Base-by-base conservation (phyloP, 2,329 filamentous ascomycete species). In the Dactylellina haptotyla region DNA sequence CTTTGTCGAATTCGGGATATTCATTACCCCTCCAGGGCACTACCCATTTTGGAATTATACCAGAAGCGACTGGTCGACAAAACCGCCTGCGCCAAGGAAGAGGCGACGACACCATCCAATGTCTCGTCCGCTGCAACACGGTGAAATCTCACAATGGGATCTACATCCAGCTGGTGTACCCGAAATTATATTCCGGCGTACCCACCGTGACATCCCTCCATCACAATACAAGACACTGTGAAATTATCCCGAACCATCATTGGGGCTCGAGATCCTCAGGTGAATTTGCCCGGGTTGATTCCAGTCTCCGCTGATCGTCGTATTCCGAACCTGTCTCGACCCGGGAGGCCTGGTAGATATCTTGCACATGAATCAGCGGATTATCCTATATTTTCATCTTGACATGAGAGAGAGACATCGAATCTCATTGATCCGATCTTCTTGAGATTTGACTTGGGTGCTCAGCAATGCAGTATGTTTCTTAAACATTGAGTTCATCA, bases 151-250 rank as follows among this genome's bases (percentile, higher is more conserved):
- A 30, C 45, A 39, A 53, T 25, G 50, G 16, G 34, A 6, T 32
- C 67, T 45, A 14, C 45, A 53, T 43, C 16, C 16, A 65, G 66
- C 34, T 58, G 39, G 37, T 56, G 51, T 53, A 72, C 25, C 67
- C 67, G 67, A 72, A 41, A 72, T 72, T 67, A 34, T 67, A 34
- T 67, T 59, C 63, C 63, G 53, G 14, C 63, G 53, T 43, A 41
- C n/a, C 63, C 63, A 67, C 63, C 45, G 45, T 26, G 34, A 59
- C 53, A 34, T 59, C 53, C 53, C 51, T 39, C 20, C 41, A 51
- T 56, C n/a, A 51, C 50, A 39, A 18, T 23, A 23, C 16, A 25
- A 45, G 41, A 50, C 14, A 20, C 16, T 28, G 26, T 23, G 63
- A 59, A 59, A 59, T 59, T 58, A 67, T 67, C 23, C 45, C 32